Evolutionary conservation across 2,329 filamentous ascomycete genomes (phyloP).

Genomic region (Tolypocladium cylindrosporum): DNA sequence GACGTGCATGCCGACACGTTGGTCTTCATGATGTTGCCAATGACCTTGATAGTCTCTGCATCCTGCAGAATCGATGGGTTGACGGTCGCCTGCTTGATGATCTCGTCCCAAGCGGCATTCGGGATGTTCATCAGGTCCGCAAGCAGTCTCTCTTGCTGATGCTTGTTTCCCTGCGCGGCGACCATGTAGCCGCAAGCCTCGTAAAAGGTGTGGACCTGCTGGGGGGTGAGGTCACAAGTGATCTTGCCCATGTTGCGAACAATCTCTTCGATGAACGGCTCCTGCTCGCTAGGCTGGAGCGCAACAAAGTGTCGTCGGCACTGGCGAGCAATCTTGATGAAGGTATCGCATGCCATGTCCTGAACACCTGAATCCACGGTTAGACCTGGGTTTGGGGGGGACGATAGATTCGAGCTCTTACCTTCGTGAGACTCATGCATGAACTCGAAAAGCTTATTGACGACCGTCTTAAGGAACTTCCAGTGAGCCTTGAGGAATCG

Average conservation of each 20-base stretch:
- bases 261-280: slow-evolving; percentile 98
- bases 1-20: slow-evolving; percentile 98
- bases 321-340: slow-evolving; percentile 98
- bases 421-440: slow-evolving; percentile 99
- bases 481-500: slow-evolving; percentile 98
- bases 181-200: slow-evolving; percentile 99
- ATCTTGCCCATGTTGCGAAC: slow-evolving; percentile 93
- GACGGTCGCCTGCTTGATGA: slow-evolving; percentile 78
- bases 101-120: slow-evolving; percentile 90
- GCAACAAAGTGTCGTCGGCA: slow-evolving; percentile 97
- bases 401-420: slow-evolving; percentile 24
- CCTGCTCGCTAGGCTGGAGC: slow-evolving; percentile 83
- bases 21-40: slow-evolving; percentile 99
- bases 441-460: slow-evolving; percentile 99
- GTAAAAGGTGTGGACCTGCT: slow-evolving; percentile 98
- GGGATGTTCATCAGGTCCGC: slow-evolving; percentile 87
- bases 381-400: slow-evolving; percentile 9
- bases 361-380: slow-evolving; percentile 59
- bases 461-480: slow-evolving; percentile 99
- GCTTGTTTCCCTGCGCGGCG: slow-evolving; percentile 90
- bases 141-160: slow-evolving; percentile 84
- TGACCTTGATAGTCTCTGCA: slow-evolving; percentile 91
- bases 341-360: slow-evolving; percentile 99
- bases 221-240: slow-evolving; percentile 86
- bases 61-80: slow-evolving; percentile 85